These are phyloP conservation scores for Ceratocystis huliohia DNA, from an alignment of 2,329 filamentous ascomycete genomes.

Conservation along the genomic window DNA sequence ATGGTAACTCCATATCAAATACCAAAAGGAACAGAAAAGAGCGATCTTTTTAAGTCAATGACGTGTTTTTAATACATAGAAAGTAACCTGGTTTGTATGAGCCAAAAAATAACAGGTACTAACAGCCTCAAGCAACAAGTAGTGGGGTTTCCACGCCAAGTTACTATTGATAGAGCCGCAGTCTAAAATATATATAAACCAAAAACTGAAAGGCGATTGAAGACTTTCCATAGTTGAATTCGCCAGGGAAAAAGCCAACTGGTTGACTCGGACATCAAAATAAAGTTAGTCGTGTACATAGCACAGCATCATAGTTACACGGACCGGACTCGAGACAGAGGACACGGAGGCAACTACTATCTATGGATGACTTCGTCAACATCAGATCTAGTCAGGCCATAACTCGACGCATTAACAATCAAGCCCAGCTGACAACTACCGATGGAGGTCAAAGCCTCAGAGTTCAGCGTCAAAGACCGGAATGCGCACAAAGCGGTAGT, in stretches of 20 bases:
- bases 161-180: no score
- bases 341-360: not conserved
- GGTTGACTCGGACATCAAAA: not conserved
- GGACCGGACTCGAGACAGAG: not conserved
- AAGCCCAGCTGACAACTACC: rapidly evolving
- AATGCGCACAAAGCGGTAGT: no score
- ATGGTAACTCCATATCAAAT: no score
- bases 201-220: not conserved
- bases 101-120: no score
- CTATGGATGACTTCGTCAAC: not conserved
- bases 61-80: no score
- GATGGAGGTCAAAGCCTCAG: no score
- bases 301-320: not conserved
- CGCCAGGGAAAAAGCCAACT: not conserved
- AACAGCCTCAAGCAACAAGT: no score
- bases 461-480: rapidly evolving
- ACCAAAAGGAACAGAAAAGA: no score
- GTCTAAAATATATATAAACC: not conserved
- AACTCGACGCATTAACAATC: no score
- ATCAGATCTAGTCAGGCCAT: not conserved
- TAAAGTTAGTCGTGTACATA: not conserved
- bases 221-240: not conserved
- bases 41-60: no score
- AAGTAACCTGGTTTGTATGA: no score
- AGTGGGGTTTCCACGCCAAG: no score